Evolutionary conservation across 805 yeast species (phyloP), one percentile per base, ranked within the genome.

Genomic region (Suhomyces sp.): DNA sequence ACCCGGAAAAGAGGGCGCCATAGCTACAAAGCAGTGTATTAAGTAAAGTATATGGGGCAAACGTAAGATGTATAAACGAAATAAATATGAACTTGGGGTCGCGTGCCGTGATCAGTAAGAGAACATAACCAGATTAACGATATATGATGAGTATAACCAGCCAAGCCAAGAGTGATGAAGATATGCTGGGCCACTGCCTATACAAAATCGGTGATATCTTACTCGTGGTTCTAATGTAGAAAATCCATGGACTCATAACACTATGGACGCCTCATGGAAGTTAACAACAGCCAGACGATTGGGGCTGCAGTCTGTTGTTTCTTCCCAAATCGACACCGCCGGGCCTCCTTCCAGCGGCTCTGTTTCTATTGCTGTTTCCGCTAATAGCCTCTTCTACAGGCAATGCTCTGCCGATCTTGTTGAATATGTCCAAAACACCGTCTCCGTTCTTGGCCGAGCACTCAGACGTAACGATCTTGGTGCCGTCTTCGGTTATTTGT

Each of bases 381-480:
- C 57, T 59, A 19, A 66, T 60, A 1, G 60, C 71, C 29, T 74
- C 76, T 44, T 75, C 79, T 10, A 74, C 69, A 1, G 80, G 80
- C 54, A 75, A 73, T 2, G 75, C 74, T 41, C 69, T 58, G 27
- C 77, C 80, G 12, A 75, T 71, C 48, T 65, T 62, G 49, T 69
- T 60, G 59, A 75, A 75, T 2, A 74, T 64, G 19, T 72, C 78
- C 63, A 73, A 64, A 2, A 75, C 77, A 0, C 79, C 79, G 27
- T 72, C 77, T 12, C 80, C 79, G 5, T 70, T 59, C 59, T 75
- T 75, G 35, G 80, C 80, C 12, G 79, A 74, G 57, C 80, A 74
- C 59, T 73, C 79, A n/a, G 68, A 56, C 13, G 60, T 58, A 44
- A 75, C 62, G 9, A 74, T 64, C 40, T 51, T 49, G 52, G 79